Evolutionary conservation across 2,329 filamentous ascomycete species (phyloP).

Genomic region (Biscogniauxia sp.): DNA sequence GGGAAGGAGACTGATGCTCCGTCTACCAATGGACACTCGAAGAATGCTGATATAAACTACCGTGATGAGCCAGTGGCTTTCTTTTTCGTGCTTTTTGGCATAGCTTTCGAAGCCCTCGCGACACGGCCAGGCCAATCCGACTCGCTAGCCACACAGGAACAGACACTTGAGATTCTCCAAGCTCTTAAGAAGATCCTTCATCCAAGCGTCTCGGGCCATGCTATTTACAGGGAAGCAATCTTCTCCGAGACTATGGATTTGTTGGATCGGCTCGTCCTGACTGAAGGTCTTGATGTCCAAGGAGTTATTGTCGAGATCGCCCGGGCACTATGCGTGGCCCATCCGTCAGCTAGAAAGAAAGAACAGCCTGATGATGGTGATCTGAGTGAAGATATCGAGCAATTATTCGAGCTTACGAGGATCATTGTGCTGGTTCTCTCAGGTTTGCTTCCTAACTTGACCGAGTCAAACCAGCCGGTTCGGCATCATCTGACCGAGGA

Average conservation of each 20-base stretch:
- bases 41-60: constrained; percentile 86
- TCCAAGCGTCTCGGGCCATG: constrained; percentile 91
- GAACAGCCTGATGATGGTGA: constrained; percentile 68
- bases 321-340: constrained; percentile 81
- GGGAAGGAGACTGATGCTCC: constrained; percentile 64
- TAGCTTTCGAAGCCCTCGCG: constrained; percentile 93
- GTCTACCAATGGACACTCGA: constrained; percentile 50
- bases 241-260: constrained; percentile 98
- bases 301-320: constrained; percentile 92
- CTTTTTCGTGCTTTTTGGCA: constrained; percentile 96
- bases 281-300: constrained; percentile 85
- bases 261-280: constrained; percentile 86
- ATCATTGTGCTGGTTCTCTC: constrained; percentile 94
- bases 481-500: constrained; percentile 85
- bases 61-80: constrained; percentile 96
- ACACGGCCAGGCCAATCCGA: constrained; percentile 68
- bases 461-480: constrained; percentile 61
- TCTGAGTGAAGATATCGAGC: constrained; percentile 94
- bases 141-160: constrained; percentile 68
- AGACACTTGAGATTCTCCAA: constrained; percentile 83
- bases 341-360: constrained; percentile 78
- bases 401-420: constrained; percentile 92
- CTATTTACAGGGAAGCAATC: constrained; percentile 92
- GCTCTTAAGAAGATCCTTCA: constrained; percentile 93
- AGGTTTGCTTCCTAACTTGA: constrained; percentile 79